A percentile compares a stretch with the other conserved stretches of the same genome.
Conservation (phyloP, 129 eudicot species). For the Centella asiatica region DNA sequence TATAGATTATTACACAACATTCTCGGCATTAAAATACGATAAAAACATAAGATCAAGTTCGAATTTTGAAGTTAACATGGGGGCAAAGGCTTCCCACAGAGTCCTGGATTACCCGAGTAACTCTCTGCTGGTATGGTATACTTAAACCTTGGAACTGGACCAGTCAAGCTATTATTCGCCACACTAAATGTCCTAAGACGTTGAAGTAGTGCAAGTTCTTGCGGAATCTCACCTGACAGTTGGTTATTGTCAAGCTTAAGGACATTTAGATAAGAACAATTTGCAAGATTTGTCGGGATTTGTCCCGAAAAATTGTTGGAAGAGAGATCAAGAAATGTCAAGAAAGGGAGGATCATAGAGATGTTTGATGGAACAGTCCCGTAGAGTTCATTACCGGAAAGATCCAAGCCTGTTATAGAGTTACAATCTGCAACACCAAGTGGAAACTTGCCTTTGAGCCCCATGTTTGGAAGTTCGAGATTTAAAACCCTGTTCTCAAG, state of each 20-base stretch:
- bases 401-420: slow-evolving; percentile 62
- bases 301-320: slow-evolving; percentile 53
- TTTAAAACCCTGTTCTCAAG: slow-evolving; percentile 61
- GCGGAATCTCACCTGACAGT: slow-evolving; percentile 68
- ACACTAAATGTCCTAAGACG: slow-evolving; percentile 57
- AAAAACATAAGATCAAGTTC: too few species aligned
- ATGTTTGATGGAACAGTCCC: slow-evolving; percentile 56
- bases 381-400: slow-evolving; percentile 43
- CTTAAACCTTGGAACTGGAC: slow-evolving; percentile 45
- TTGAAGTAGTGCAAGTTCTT: slow-evolving; percentile 34
- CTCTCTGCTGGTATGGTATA: not conserved
- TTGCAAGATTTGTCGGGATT: slow-evolving; percentile 45
- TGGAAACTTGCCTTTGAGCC: slow-evolving; percentile 59
- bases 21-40: too few species aligned
- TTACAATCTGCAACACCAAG: slow-evolving; percentile 42
- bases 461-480: slow-evolving; percentile 52
- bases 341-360: slow-evolving; percentile 19
- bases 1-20: too few species aligned
- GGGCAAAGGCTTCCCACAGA: slow-evolving; percentile 57
- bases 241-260: slow-evolving; percentile 52
- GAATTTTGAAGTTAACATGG: too few species aligned
- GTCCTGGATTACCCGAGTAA: slow-evolving; percentile 45
- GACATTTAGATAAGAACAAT: slow-evolving; percentile 46
- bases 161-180: slow-evolving; percentile 50
- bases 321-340: slow-evolving; percentile 57